A percentile compares a stretch with the other conserved stretches of the same genome.
These are phyloP conservation scores for Echinochloa phyllopogon DNA, from an alignment of 176 grass and related monocot species.

Conservation along the genomic window DNA sequence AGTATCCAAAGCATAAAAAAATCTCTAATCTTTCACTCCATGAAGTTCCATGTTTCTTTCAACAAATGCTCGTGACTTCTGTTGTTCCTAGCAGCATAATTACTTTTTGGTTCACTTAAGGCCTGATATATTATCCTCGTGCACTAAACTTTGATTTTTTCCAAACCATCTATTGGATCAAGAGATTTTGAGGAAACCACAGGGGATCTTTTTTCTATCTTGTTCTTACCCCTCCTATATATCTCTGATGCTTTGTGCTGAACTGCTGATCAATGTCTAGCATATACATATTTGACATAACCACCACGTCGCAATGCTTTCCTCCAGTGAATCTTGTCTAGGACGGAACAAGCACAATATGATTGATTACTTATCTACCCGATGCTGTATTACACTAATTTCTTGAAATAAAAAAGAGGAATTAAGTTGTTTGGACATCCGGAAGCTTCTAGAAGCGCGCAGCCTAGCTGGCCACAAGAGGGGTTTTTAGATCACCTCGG, in stretches of 20 bases:
- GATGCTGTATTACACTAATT: neutral
- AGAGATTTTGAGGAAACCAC: neutral
- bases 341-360: neutral
- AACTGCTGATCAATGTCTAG: neutral
- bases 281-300: neutral
- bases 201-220: neutral
- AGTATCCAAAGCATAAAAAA: neutral
- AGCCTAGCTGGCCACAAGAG: neutral
- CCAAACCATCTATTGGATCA: neutral
- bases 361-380: neutral
- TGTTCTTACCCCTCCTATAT: neutral
- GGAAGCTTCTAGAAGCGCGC: neutral
- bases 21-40: neutral
- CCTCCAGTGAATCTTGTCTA: neutral
- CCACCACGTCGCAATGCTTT: neutral
- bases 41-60: neutral
- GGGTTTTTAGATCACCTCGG: constrained; percentile 50
- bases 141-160: neutral
- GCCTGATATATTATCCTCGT: neutral
- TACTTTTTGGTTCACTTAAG: neutral
- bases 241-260: neutral
- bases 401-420: neutral
- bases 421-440: neutral
- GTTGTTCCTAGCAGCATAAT: neutral
- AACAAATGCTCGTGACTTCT: neutral